Evolutionary conservation across 1,284 basidiomycete species (phyloP), one percentile per base, ranked within the genome.

Genomic region (Malassezia equina): DNA sequence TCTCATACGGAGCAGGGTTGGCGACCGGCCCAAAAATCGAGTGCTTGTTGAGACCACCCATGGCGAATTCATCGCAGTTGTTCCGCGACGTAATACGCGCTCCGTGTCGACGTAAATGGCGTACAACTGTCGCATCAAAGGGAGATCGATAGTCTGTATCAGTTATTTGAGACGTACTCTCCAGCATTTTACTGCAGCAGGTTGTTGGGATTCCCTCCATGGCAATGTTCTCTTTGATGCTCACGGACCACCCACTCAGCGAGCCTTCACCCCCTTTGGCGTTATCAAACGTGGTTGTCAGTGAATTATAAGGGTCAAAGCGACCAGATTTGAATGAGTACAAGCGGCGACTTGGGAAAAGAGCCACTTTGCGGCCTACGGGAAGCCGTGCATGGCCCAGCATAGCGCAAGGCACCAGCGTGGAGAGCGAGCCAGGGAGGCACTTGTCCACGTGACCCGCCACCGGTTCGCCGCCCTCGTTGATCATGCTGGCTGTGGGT

Each of bases 31-130:
- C 71, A 32, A 62, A 57, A 6, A 61, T 27, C 0, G 69, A 65
- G 48, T 72, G 62, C 19, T 58, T 47, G 47, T 72, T 73, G 1
- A 57, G 33, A 13, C 41, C 50, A 23, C 93, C 93, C 93, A 98
- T 98, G 0, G 91, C 91, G 76, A 98, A 98, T 75, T 96, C 93
- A 73, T 98, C 93, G 76, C 90, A 90, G 71, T 95, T 95, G 0
- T 90, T 86, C 76, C 93, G 93, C 2, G 89, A 90, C 0, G 85
- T 69, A 12, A 96, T 81, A 8, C 80, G 74, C 0, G 85, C 89
- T 1, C 89, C 90, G 0, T 81, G 79, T 0, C 77, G 60, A 1
- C 80, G 77, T 0, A 98, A 76, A 2, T 83, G 75, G 1, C 76
- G 61, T 0, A 95, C 87, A 4, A 86, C 86, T 0, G 89, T 90